Conservation (phyloP, 169 alveolate genomes). For the Plasmodium sp. region DNA sequence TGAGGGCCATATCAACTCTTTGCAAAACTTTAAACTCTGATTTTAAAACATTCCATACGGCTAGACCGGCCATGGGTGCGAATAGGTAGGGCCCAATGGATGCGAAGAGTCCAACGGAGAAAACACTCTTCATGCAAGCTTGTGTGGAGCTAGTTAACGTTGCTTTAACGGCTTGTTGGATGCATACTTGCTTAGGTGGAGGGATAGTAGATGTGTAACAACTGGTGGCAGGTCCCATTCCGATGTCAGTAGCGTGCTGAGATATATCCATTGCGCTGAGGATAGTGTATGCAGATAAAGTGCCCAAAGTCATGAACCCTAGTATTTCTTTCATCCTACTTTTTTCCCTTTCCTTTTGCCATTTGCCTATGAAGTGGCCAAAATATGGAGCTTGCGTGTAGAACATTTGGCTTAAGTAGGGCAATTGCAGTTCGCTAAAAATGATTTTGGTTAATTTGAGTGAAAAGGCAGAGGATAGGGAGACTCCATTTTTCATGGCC, state of each 20-base stretch:
- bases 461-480: slow-evolving; percentile 82
- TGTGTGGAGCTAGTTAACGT: slow-evolving; percentile 75
- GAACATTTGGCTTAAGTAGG: slow-evolving; percentile 79
- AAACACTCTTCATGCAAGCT: slow-evolving; percentile 79
- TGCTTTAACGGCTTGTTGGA: slow-evolving; percentile 67
- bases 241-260: slow-evolving; percentile 85
- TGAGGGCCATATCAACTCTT: slow-evolving; percentile 83
- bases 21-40: slow-evolving; percentile 84
- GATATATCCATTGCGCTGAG: slow-evolving; percentile 84
- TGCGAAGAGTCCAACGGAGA: slow-evolving; percentile 84
- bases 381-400: slow-evolving; percentile 86
- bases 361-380: slow-evolving; percentile 83
- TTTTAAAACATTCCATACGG: slow-evolving; percentile 83
- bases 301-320: slow-evolving; percentile 81
- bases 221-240: slow-evolving; percentile 80
- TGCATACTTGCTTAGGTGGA: slow-evolving; percentile 78
- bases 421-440: slow-evolving; percentile 77
- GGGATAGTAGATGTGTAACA: slow-evolving; percentile 80
- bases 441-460: slow-evolving; percentile 79
- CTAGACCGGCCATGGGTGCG: slow-evolving; percentile 84
- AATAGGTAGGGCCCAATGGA: slow-evolving; percentile 84
- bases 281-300: slow-evolving; percentile 83
- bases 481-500: slow-evolving; percentile 84
- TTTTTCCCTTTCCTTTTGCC: slow-evolving; percentile 82
- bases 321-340: slow-evolving; percentile 77